Evolutionary conservation across 768 basidiomycete species (phyloP).

Genomic region (Steccherinum ochraceum): DNA sequence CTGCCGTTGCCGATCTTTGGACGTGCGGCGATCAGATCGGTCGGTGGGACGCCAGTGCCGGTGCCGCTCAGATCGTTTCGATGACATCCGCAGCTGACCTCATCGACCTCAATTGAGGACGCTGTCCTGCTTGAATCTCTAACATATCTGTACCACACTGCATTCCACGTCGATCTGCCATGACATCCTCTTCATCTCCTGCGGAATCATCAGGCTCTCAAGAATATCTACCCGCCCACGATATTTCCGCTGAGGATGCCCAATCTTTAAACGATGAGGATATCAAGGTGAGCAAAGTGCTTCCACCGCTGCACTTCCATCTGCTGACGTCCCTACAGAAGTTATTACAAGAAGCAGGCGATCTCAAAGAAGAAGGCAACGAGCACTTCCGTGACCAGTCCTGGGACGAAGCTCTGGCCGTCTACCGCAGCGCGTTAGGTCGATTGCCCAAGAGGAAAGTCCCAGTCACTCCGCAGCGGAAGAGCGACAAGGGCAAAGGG

Average conservation of each 20-base stretch:
- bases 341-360: conserved; percentile 44
- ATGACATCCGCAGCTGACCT: too few species aligned
- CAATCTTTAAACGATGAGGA: not conserved
- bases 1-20: too few species aligned
- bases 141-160: too few species aligned
- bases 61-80: too few species aligned
- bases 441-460: conserved; percentile 47
- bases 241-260: not conserved
- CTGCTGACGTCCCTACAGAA: conserved; percentile 25
- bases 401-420: conserved; percentile 66
- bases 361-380: conserved; percentile 73
- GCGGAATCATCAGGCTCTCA: too few species aligned
- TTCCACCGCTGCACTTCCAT: not conserved
- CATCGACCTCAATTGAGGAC: too few species aligned
- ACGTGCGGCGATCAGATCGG: too few species aligned
- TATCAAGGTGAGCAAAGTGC: not conserved
- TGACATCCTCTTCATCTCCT: too few species aligned
- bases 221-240: not conserved
- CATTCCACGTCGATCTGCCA: too few species aligned
- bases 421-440: conserved; percentile 66
- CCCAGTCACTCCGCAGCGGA: conserved; percentile 4
- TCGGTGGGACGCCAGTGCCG: too few species aligned
- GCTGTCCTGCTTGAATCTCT: too few species aligned
- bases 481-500: conserved; percentile 14
- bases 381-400: conserved; percentile 54